Evolutionary conservation across 257 asterid genomes (phyloP).

Genomic region (Mentha longifolia): DNA sequence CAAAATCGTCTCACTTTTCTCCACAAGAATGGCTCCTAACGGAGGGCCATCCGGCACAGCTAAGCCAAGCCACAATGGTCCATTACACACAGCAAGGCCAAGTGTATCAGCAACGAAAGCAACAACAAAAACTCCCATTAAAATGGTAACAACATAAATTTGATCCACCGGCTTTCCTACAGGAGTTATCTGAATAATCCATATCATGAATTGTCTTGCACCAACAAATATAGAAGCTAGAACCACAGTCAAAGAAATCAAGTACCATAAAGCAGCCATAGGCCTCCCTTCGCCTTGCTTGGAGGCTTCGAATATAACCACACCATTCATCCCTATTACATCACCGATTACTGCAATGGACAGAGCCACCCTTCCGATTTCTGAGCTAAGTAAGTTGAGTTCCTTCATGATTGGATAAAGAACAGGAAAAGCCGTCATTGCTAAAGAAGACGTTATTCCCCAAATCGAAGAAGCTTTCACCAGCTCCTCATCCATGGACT

Average conservation of each 20-base stretch:
- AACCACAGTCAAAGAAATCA: conserved; percentile 44
- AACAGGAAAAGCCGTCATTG: conserved; percentile 74
- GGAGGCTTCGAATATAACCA: conserved; percentile 62
- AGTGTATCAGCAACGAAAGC: conserved; percentile 62
- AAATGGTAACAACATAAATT: conserved; percentile 55
- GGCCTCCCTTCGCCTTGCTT: conserved; percentile 56
- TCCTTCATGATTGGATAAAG: conserved; percentile 69
- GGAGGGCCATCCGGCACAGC: conserved; percentile 96
- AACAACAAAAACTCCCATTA: conserved; percentile 61
- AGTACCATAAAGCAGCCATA: conserved; percentile 54
- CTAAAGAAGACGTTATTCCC: conserved; percentile 55
- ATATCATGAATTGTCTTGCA: conserved; percentile 54
- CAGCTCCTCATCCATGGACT: conserved; percentile 42
- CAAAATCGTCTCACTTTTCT: conserved; percentile 73
- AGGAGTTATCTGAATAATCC: conserved; percentile 70
- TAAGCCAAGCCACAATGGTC: conserved; percentile 85
- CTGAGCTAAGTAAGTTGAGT: conserved; percentile 82
- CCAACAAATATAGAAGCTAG: conserved; percentile 47
- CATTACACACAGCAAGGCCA: conserved; percentile 74
- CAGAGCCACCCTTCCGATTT: conserved; percentile 73
- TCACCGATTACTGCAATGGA: conserved; percentile 59
- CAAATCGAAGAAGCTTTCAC: conserved; percentile 49
- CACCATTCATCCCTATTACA: conserved; percentile 53
- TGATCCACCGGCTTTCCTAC: conserved; percentile 77
- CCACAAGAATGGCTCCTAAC: conserved; percentile 70